Base-by-base conservation (phyloP, 1,139 yeast species). In the Kodamaea suecica region DNA sequence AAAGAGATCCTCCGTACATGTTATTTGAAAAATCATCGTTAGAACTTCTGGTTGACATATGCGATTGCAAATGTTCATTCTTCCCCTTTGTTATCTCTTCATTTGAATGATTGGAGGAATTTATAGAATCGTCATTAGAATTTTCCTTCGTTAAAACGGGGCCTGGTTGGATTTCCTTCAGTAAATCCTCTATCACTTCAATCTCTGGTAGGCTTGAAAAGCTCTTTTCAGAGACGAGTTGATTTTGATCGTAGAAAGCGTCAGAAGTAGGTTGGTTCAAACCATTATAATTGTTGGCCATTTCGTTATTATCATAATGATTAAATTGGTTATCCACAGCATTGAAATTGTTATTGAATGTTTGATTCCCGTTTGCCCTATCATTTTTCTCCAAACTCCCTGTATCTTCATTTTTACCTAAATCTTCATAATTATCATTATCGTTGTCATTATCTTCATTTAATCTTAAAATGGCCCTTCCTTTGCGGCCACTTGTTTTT, bases 1-100 rank as follows among this genome's bases (percentile, higher is more conserved):
- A 55, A 23, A 70, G 45, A 4, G 73, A 67, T 2, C 73, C 74
- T 2, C 74, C 73, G 40, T 69, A 70, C 33, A 67, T 38, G 41
- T 66, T 66, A 30, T 53, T 56, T 3, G 60, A 47, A 7, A 62
- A 49, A 26, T 63, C 68, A 11, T 61, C 67, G 2, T 57, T 47
- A 0, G 67, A 61, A 37, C 59, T 55, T 31, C 37, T 38, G 3
- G 49, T 33, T 2, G 50, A 45, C 4, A 34, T 19, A n/a, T 25
- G 12, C 9, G 21, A 19, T 19, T 19, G 21, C 6, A 19, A 9
- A 9, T 19, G 6, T 9, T 6, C 8, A 19, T 19, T 19, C 21
- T 19, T 6, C 21, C 9, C n/a, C n/a, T n/a, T n/a, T n/a, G n/a
- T 19, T 6, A 9, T 6, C 21, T 19, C 21, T 9, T 19, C 21